Percentiles rank a stretch among this genome's conserved stretches.
These are phyloP conservation scores for Alternaria panax DNA, from an alignment of 2,329 filamentous ascomycete genomes.

Conservation along the genomic window DNA sequence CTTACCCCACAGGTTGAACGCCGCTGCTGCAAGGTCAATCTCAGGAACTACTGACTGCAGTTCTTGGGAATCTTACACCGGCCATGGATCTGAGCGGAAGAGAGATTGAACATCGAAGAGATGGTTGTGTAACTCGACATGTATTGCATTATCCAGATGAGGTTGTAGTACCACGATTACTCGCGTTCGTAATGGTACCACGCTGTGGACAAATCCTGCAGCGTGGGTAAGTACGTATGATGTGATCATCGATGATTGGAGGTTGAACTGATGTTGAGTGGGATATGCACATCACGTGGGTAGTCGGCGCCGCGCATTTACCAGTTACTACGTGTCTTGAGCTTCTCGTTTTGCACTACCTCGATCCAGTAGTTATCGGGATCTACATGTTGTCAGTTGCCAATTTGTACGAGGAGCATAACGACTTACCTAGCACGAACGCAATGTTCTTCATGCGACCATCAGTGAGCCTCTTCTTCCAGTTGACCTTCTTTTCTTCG, in stretches of 20 bases:
- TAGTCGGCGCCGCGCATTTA: conserved; percentile 30
- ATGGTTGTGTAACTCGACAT: not conserved
- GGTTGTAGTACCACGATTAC: not conserved
- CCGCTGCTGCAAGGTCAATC: conserved; percentile 3
- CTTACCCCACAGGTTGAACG: conserved; percentile 37
- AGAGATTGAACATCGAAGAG: not conserved
- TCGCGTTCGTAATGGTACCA: not conserved
- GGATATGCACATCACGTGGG: conserved; percentile 20
- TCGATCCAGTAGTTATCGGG: conserved; percentile 87
- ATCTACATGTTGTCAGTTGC: conserved; percentile 40
- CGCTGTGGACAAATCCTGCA: conserved; percentile 7
- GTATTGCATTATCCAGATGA: not conserved
- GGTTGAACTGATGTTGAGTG: conserved; percentile 16
- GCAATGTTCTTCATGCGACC: conserved; percentile 92
- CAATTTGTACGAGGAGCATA: not conserved
- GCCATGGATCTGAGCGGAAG: not conserved
- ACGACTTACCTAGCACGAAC: conserved; percentile 72
- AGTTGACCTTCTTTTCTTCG: conserved; percentile 80
- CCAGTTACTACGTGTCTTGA: conserved; percentile 57
- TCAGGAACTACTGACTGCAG: not conserved
- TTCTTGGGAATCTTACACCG: not conserved
- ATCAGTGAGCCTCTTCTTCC: conserved; percentile 95
- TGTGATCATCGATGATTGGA: conserved; percentile 25
- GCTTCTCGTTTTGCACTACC: conserved; percentile 77
- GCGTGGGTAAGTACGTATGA: conserved; percentile 9